These are phyloP conservation scores for Mesembryanthemum crystallinum DNA, from an alignment of 148 eudicot genomes.

Conservation along the genomic window DNA sequence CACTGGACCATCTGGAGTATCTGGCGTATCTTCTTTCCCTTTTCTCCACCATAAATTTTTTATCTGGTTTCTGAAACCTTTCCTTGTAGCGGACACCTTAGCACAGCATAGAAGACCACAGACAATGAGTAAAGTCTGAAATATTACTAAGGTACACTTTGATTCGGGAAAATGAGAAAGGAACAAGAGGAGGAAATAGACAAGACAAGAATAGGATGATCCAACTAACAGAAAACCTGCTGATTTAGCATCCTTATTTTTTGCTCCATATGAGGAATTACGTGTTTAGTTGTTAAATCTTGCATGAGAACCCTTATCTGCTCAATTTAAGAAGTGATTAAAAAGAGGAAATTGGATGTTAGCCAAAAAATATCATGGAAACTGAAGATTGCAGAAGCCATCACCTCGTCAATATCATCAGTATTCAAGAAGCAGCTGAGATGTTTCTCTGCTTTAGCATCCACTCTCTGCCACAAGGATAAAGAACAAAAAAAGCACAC, in stretches of 20 bases:
- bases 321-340: slow-evolving; percentile 23
- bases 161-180: background rate
- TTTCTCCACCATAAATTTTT: slow-evolving; percentile 99
- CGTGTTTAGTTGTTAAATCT: slow-evolving; percentile 72
- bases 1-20: slow-evolving; percentile 62
- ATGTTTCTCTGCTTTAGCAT: slow-evolving; percentile 37
- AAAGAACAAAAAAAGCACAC: slow-evolving; percentile 1
- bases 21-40: slow-evolving; percentile 87
- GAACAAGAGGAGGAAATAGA: background rate
- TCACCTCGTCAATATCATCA: slow-evolving; percentile 81
- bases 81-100: slow-evolving; percentile 96
- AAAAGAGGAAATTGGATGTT: background rate
- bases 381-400: slow-evolving; percentile 8
- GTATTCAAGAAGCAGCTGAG: slow-evolving; percentile 57
- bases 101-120: slow-evolving; percentile 2
- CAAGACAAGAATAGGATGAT: background rate
- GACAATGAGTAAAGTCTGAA: background rate
- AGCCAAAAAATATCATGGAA: background rate
- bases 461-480: slow-evolving; percentile 44
- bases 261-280: slow-evolving; percentile 96
- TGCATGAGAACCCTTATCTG: slow-evolving; percentile 76
- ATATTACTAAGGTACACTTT: background rate
- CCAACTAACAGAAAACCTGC: slow-evolving; percentile 54
- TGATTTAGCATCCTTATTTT: slow-evolving; percentile 81
- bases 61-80: slow-evolving; percentile 96